Percentiles rank a stretch among this genome's conserved stretches.
phyloP scores from a whole-genome alignment of 2,329 filamentous ascomycete species.

The Dendrostoma leiphaemia region DNA sequence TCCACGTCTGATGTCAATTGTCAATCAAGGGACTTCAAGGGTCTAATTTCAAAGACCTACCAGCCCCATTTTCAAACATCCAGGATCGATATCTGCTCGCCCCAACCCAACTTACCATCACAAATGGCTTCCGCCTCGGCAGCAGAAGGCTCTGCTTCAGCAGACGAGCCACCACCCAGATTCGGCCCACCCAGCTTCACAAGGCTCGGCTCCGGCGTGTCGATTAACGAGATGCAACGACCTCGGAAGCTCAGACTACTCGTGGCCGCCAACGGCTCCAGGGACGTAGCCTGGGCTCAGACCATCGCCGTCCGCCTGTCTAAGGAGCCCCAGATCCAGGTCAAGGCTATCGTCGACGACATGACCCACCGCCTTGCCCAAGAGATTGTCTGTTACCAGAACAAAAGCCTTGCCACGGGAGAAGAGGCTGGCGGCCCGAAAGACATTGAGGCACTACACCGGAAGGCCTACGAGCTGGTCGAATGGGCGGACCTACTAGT shows the following conservation, averaged over 20 bases:
- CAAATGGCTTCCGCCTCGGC: conserved; percentile 15
- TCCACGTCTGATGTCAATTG: conserved; percentile 16
- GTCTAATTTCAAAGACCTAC: conserved; percentile 9
- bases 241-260: conserved; percentile 55
- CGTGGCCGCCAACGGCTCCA: conserved; percentile 63
- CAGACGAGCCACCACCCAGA: conserved; percentile 14
- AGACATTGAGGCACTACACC: conserved; percentile 51
- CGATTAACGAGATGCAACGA: conserved; percentile 36
- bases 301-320: conserved; percentile 65
- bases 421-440: conserved; percentile 31
- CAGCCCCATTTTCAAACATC: conserved; percentile 2
- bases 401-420: conserved; percentile 31
- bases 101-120: background rate
- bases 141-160: conserved; percentile 13
- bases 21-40: background rate
- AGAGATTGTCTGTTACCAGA: conserved; percentile 59
- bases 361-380: conserved; percentile 62
- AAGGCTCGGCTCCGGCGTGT: conserved; percentile 23
- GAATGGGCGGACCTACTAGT: conserved; percentile 88
- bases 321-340: conserved; percentile 61
- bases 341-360: conserved; percentile 63
- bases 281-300: conserved; percentile 64
- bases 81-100: background rate
- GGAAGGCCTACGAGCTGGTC: conserved; percentile 65
- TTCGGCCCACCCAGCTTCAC: conserved; percentile 1